Conservation (phyloP, 163 green algal species). For the Chlorella variabilis region DNA sequence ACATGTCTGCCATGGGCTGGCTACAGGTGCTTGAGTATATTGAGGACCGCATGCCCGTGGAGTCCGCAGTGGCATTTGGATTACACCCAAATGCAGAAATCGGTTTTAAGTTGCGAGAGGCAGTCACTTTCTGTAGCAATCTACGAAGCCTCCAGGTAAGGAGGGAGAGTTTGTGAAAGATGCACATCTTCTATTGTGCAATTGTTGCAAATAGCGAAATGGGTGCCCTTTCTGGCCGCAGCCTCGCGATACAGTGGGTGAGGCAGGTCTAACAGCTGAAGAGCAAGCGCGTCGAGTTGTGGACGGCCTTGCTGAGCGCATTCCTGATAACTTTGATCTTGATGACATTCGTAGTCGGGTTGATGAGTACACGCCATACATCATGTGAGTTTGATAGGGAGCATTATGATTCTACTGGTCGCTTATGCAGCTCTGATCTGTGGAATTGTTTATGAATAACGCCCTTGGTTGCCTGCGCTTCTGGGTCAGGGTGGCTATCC, state of each 20-base stretch:
- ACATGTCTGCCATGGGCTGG: no score
- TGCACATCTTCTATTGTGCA: not conserved
- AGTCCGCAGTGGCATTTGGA: constrained; percentile 87
- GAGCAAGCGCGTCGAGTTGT: constrained; percentile 85
- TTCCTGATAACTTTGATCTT: constrained; percentile 84
- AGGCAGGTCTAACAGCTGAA: constrained; percentile 64
- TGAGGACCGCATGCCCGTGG: constrained; percentile 80
- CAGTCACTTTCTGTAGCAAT: constrained; percentile 18
- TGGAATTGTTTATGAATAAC: not conserved
- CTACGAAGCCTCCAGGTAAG: constrained; percentile 31
- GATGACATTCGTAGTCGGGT: constrained; percentile 88
- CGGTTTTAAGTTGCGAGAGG: constrained; percentile 85
- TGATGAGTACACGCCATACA: constrained; percentile 86
- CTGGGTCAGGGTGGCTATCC: constrained; percentile 47
- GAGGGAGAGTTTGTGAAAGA: not conserved
- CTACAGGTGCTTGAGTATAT: constrained; percentile 83
- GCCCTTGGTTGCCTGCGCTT: no score
- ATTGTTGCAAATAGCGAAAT: not conserved
- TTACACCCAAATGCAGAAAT: constrained; percentile 95
- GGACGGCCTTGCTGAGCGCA: constrained; percentile 74
- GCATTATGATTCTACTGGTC: no score
- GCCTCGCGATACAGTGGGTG: constrained; percentile 74
- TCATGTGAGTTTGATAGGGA: constrained; percentile 68
- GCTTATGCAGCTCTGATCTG: no score
- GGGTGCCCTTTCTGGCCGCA: constrained; percentile 65